Evolutionary conservation across 2,329 filamentous ascomycete genomes (phyloP).

Genomic region (Pleomassaria siparia): DNA sequence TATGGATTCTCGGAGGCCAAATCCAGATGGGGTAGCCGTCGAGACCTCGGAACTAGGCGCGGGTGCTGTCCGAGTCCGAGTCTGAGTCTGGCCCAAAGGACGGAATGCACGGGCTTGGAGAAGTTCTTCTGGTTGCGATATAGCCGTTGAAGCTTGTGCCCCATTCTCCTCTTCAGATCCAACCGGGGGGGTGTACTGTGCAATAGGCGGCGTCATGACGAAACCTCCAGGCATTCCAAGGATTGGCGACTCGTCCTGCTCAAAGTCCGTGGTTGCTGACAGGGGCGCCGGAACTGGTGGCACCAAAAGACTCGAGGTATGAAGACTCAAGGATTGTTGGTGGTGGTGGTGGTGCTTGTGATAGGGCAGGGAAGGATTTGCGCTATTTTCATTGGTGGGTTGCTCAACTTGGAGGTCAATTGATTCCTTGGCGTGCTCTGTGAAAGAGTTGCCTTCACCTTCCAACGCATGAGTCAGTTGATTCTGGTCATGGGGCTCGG

Average conservation of each 20-base stretch:
- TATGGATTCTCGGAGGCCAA: conserved; percentile 57
- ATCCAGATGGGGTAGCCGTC: conserved; percentile 44
- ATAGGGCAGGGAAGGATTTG: conserved; percentile 10
- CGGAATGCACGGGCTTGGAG: conserved; percentile 34
- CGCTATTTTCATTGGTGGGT: conserved; percentile 7
- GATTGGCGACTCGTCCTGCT: conserved; percentile 62
- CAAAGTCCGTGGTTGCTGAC: conserved; percentile 47
- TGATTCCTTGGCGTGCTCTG: neutral
- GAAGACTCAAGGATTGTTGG: conserved; percentile 26
- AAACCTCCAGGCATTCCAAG: conserved; percentile 67
- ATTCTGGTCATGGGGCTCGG: neutral
- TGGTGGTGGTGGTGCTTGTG: too few species aligned
- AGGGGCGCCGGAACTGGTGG: conserved; percentile 32
- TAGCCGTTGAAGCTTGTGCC: neutral
- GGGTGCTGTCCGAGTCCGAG: conserved; percentile 11
- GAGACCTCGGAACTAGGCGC: conserved; percentile 21
- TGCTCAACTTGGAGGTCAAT: conserved; percentile 3
- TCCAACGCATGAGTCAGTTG: neutral
- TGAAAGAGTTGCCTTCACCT: neutral
- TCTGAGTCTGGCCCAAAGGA: conserved; percentile 13
- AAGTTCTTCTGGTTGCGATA: conserved; percentile 21
- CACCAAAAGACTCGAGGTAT: conserved; percentile 29
- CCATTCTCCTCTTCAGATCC: conserved; percentile 1
- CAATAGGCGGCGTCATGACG: conserved; percentile 43
- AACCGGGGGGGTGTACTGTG: conserved; percentile 23